Percentiles rank a stretch among this genome's conserved stretches.
These are phyloP conservation scores for Arctium lappa DNA, from an alignment of 129 eudicot genomes.

Conservation along the genomic window DNA sequence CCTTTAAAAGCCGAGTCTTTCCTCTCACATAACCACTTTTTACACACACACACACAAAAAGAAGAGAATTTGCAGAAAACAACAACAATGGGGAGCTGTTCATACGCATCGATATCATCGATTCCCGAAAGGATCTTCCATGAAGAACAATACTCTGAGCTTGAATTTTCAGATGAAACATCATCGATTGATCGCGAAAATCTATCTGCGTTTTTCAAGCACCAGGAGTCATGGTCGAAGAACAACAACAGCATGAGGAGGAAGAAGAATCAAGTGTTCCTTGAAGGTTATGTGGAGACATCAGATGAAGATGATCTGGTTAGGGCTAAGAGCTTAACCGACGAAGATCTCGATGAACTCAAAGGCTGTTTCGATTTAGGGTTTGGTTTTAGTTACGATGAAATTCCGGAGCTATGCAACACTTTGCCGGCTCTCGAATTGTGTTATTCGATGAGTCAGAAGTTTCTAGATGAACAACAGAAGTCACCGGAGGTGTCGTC, in stretches of 20 bases:
- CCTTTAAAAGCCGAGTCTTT: slow-evolving; percentile 39
- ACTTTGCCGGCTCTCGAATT: slow-evolving; percentile 84
- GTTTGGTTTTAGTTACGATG: slow-evolving; percentile 79
- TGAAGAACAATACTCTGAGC: slow-evolving; percentile 17
- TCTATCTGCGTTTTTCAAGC: slow-evolving; percentile 16
- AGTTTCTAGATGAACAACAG: slow-evolving; percentile 69
- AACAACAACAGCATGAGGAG: slow-evolving; percentile 15
- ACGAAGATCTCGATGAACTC: slow-evolving; percentile 73
- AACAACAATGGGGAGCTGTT: slow-evolving; percentile 37
- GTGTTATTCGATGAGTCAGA: slow-evolving; percentile 81
- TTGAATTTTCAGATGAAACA: slow-evolving; percentile 15
- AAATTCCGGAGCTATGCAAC: slow-evolving; percentile 74
- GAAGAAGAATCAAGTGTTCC: slow-evolving; percentile 52
- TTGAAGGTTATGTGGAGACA: slow-evolving; percentile 57
- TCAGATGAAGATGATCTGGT: slow-evolving; percentile 56
- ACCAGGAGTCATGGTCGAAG: slow-evolving; percentile 20
- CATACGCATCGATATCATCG: slow-evolving; percentile 33
- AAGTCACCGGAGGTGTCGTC: slow-evolving; percentile 34
- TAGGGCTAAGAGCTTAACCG: slow-evolving; percentile 65
- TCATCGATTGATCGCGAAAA: slow-evolving; percentile 19
- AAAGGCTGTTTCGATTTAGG: slow-evolving; percentile 85
- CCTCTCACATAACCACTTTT: slow-evolving; percentile 27
- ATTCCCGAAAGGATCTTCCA: slow-evolving; percentile 24
- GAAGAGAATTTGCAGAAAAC: not conserved
- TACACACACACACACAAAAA: slow-evolving; percentile 14